Conservation (phyloP, 108 stramenopile species). For the Ochromonas danica region DNA sequence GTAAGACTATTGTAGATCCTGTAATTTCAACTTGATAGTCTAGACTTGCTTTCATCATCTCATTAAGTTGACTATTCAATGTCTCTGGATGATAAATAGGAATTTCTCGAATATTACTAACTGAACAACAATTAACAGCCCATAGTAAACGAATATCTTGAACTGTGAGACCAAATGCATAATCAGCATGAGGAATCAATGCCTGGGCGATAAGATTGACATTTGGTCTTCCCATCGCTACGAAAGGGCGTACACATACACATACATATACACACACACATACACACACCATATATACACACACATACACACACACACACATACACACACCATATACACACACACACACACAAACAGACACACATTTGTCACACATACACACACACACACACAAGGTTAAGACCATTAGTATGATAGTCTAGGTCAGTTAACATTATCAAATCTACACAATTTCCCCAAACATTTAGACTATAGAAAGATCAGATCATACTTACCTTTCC, state of each 20-base stretch:
- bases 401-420: not conserved
- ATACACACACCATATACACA: slow-evolving; percentile 24
- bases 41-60: not conserved
- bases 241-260: too few relatives aligned
- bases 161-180: slow-evolving; percentile 55
- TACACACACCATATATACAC: too few relatives aligned
- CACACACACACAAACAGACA: slow-evolving; percentile 52
- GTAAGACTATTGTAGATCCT: not conserved
- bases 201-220: not conserved
- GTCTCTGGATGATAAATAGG: not conserved
- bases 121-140: slow-evolving; percentile 64
- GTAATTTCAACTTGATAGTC: not conserved
- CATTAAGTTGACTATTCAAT: not conserved
- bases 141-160: slow-evolving; percentile 66
- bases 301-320: too few relatives aligned
- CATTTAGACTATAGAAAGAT: too few relatives aligned
- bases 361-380: not conserved
- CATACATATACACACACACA: too few relatives aligned
- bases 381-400: not conserved
- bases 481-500: slow-evolving; percentile 65
- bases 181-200: slow-evolving; percentile 58
- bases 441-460: too few relatives aligned
- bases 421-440: too few relatives aligned
- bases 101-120: slow-evolving; percentile 47
- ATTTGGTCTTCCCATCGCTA: not conserved